These are phyloP conservation scores for Tetrastigma voinierianum DNA, from an alignment of 164 flowering plant genomes.

Conservation along the genomic window DNA sequence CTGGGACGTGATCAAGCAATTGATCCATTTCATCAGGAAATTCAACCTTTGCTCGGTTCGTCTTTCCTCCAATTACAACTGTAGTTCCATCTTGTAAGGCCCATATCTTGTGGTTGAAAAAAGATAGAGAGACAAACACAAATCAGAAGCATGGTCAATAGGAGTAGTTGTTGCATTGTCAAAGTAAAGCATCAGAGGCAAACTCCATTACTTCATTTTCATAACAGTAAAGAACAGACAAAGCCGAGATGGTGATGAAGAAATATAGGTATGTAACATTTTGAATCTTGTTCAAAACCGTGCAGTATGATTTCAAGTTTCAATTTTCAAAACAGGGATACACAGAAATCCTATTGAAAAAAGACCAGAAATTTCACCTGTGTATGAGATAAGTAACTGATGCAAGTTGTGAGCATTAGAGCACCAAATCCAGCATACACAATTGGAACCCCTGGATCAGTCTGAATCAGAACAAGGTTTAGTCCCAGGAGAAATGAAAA, in stretches of 20 bases:
- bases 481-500: neutral
- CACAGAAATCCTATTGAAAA: neutral
- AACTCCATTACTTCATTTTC: neutral
- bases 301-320: neutral
- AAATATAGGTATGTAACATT: no score
- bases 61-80: slow-evolving; percentile 83
- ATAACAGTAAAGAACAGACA: no score
- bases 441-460: slow-evolving; percentile 93
- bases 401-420: slow-evolving; percentile 92
- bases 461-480: slow-evolving; percentile 40
- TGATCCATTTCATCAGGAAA: slow-evolving; percentile 77
- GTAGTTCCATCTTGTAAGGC: slow-evolving; percentile 94
- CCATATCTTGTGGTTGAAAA: slow-evolving; percentile 58
- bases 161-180: neutral
- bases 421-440: slow-evolving; percentile 97
- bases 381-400: slow-evolving; percentile 85
- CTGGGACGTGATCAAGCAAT: slow-evolving; percentile 82
- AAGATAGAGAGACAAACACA: neutral
- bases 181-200: neutral
- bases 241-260: no score
- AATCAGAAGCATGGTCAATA: neutral
- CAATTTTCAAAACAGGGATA: no score
- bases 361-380: slow-evolving; percentile 50
- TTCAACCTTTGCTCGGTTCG: slow-evolving; percentile 80
- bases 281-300: neutral